Evolutionary conservation across 257 asterid genomes (phyloP), one percentile per base, ranked within the genome.

Genomic region (Petunia secreta): DNA sequence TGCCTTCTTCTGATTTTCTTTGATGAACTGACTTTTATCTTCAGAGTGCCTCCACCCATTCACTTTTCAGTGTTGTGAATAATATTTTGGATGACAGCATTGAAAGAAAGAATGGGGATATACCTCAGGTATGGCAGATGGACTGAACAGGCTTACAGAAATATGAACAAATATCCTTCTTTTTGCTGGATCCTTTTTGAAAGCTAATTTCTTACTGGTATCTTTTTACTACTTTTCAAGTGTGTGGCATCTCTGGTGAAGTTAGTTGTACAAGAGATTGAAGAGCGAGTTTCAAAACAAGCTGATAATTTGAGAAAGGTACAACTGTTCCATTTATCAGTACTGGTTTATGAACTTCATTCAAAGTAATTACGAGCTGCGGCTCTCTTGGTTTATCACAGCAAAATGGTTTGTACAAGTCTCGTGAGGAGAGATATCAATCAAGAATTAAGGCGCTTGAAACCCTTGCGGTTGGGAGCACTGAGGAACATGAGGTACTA

Each of bases 401-500:
- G 99, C 98, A 91, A 91, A 86, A 87, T 90, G 87, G 82, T 82
- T 82, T 90, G 85, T 89, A 85, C 86, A 96, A 89, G 89, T 89
- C 93, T 63, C 98, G 97, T 46, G 98, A 92, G 78, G 96, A 86
- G 79, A 92, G 86, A 85, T 92, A 92, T 81, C 91, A 89, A 57
- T 84, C 88, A 66, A 96, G 84, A 87, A 82, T 92, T 67, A 90
- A 83, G 88, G 97, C 93, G 54, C 85, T 94, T 44, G 98, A 94
- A 88, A 88, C 95, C 80, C 97, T 96, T 82, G 89, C 93, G 44
- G 80, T 84, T 25, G 99, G 98, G 84, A 87, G 97, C 64, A 83
- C 88, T 36, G 98, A 94, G 86, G 98, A 96, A 87, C 83, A 90
- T 78, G 96, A 91, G 98, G 99, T 94, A 84, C 75, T 68, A 63